Base-by-base conservation (phyloP, 306 rosid species). In the Neltuma alba region DNA sequence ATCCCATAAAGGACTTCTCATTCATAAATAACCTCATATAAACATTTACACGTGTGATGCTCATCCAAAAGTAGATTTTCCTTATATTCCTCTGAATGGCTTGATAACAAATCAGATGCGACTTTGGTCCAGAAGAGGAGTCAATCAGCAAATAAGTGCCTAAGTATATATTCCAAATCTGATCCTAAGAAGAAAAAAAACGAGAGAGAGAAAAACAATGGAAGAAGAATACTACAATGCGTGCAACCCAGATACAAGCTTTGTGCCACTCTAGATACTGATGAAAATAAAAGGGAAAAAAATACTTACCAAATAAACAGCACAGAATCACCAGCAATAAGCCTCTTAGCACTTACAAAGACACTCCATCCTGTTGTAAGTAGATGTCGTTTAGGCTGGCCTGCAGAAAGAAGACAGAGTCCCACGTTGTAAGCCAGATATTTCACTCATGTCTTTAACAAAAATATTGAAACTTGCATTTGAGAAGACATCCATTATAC, bases 331-430 rank as follows among this genome's bases (percentile, higher is more conserved):
- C 99, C 99, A 79, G 99, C 99, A 82, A 95, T 89, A 44, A 95
- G 96, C 81, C 97, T 90, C 85, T 95, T 95, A 61, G 97, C 94
- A 91, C 99, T 95, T 65, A 95, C 98, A 83, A 95, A 95, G 73
- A 95, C 99, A 81, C 99, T 95, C 99, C 99, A 95, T 77, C 99
- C 99, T 11, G 99, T 95, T 0, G 99, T 95, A 82, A 95, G 99
- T 55, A 95, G 97, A 80, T 95, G 99, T 79, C 99, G 89, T 87
- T 95, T 95, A 48, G 99, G 99, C 87, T 95, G 99, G 82, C 99
- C 99, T 95, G 88, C 83, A 83, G 52, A 64, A 62, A 78, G 69
- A 73, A 42, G 65, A 7, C 75, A 69, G 63, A 15, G 18, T 57
- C 38, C 36, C 76, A 42, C 34, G 36, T 72, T 34, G 37, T 70